Evolutionary conservation across 345 rosid species (phyloP).

Genomic region (Gossypium thurberi): DNA sequence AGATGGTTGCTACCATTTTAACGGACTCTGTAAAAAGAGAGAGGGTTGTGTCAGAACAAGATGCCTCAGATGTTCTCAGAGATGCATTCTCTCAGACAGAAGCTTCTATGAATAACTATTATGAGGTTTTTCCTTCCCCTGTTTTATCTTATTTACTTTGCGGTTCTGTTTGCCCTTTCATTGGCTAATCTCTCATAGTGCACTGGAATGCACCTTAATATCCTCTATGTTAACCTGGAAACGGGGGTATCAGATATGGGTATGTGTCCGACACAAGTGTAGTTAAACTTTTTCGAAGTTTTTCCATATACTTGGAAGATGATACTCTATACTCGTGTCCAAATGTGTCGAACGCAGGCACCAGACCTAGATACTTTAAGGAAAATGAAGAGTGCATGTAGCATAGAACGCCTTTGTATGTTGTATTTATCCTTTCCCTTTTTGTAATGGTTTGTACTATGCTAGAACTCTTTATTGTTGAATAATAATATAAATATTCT

Average conservation of each 20-base stretch:
- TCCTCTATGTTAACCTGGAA: not conserved
- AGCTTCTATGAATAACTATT: slow-evolving; percentile 63
- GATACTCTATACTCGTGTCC: not conserved
- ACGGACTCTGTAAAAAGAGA: slow-evolving; percentile 61
- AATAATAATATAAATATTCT: not conserved
- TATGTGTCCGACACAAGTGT: not conserved
- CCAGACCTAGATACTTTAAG: not conserved
- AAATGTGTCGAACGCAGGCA: not conserved
- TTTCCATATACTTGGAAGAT: not conserved
- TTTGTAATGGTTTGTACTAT: not conserved
- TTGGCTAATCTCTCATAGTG: not conserved
- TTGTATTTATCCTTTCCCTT: not conserved
- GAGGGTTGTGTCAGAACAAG: slow-evolving; percentile 52
- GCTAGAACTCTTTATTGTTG: not conserved
- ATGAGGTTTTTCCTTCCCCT: slow-evolving; percentile 58
- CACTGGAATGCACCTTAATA: not conserved
- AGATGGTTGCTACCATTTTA: slow-evolving; percentile 60
- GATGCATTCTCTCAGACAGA: slow-evolving; percentile 71
- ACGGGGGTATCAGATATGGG: not conserved
- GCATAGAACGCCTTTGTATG: not conserved
- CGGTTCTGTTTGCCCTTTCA: not conserved
- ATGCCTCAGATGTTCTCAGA: slow-evolving; percentile 82
- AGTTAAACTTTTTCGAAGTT: not conserved
- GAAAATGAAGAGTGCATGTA: not conserved
- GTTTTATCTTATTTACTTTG: not conserved